Percentiles rank a stretch among this genome's conserved stretches.
Evolutionary conservation across 2,329 filamentous ascomycete species (phyloP).

Genomic region (Epichloe typhina): DNA sequence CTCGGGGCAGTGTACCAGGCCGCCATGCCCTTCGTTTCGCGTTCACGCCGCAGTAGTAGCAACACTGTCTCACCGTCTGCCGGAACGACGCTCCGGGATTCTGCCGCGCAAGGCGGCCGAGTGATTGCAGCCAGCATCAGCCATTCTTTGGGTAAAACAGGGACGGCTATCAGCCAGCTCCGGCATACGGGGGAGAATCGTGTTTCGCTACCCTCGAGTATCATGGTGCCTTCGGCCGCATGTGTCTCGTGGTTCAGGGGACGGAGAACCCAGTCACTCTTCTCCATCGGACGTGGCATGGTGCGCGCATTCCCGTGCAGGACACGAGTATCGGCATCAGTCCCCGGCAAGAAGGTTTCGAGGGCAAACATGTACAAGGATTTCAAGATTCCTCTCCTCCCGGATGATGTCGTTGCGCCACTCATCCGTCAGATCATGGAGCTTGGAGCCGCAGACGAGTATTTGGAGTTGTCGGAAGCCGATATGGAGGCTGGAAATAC

Average conservation of each 20-base stretch:
- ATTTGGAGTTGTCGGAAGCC: conserved; percentile 38
- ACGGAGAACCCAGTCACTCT: conserved; percentile 48
- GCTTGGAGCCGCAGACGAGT: conserved; percentile 38
- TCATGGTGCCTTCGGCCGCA: conserved; percentile 38
- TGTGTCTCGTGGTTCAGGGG: conserved; percentile 55
- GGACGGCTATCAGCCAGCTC: conserved; percentile 53
- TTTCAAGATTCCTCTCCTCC: conserved; percentile 49
- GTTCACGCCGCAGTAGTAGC: conserved; percentile 38
- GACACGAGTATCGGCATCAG: conserved; percentile 39
- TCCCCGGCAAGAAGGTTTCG: conserved; percentile 36
- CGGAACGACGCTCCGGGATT: conserved; percentile 37
- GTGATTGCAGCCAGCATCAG: conserved; percentile 62
- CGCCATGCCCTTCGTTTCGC: conserved; percentile 45
- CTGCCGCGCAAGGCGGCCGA: conserved; percentile 56
- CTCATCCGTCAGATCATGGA: conserved; percentile 41
- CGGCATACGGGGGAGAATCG: conserved; percentile 63
- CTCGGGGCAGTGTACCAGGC: conserved; percentile 58
- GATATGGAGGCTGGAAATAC: conserved; percentile 42
- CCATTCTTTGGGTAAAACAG: conserved; percentile 62
- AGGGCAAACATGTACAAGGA: conserved; percentile 50
- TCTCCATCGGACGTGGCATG: conserved; percentile 50
- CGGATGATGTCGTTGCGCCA: conserved; percentile 45
- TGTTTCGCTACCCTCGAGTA: conserved; percentile 49
- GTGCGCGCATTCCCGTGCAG: conserved; percentile 53
- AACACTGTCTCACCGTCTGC: conserved; percentile 19